Evolutionary conservation across 441 rosid species (phyloP), one percentile per base, ranked within the genome.

Genomic region (Heliophila coronopifolia): DNA sequence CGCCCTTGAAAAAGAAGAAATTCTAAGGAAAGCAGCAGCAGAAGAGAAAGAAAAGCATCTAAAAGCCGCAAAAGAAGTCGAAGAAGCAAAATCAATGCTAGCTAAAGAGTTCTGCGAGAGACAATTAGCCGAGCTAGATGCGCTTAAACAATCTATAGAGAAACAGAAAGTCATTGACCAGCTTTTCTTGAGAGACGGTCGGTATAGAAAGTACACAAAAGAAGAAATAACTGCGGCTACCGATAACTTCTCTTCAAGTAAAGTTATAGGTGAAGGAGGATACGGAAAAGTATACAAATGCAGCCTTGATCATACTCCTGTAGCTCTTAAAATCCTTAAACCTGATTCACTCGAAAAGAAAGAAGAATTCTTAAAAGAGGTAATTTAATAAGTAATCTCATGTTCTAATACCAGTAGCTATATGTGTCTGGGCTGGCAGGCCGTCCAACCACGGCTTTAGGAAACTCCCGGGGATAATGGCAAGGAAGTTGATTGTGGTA

Each of bases 201-300:
- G 89, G 58, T 86, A 82, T 66, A 84, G 76, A 74, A 80, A 67
- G 67, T 90, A 81, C 77, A 68, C 76, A 7, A 64, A 37, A 47
- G 75, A 74, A 33, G 94, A 86, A 34, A 71, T 86, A 15, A 68
- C 71, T 71, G 30, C 59, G 27, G 95, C 92, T 16, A 84, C 97
- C 3, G 53, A 71, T 63, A 77, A 48, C 49, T 86, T 86, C 75
- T 83, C 83, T 10, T 64, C 77, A 49, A 49, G 51, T 51, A 74
- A 73, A 19, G 61, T 84, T 46, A 86, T 90, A 44, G 97, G 95
- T 12, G 79, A 80, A 67, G 97, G 97, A 70, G 80, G 81, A 8
- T 90, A 77, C 13, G 95, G 95, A 4, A 81, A 78, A 63, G 94
- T 90, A 31, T 90, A 90, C 72, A 86, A 73, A 72, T 76, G 96